Conservation (phyloP, 2,329 filamentous ascomycete species). For the Trichoderma polysporum region DNA sequence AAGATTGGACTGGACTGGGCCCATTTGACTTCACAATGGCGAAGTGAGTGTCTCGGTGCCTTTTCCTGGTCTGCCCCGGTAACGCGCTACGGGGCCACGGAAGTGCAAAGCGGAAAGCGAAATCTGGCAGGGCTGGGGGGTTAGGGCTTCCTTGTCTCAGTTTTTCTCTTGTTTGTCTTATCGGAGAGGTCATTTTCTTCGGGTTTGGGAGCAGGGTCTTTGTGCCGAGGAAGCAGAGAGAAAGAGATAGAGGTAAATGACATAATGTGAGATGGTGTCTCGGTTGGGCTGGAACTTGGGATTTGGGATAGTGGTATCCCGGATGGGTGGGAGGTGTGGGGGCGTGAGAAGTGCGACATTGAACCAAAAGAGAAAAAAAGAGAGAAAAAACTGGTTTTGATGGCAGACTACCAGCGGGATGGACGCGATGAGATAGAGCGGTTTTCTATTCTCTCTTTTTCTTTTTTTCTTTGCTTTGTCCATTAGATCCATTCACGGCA, state of each 20-base stretch:
- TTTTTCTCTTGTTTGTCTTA: not conserved
- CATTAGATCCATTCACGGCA: no score
- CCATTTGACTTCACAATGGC: not conserved
- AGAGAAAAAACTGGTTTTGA: not conserved
- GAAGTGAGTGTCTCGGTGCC: not conserved
- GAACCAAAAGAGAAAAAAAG: not conserved
- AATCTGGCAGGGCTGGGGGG: constrained; percentile 4
- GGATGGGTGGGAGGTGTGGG: constrained; percentile 10
- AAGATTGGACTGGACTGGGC: not conserved
- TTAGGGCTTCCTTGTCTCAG: not conserved
- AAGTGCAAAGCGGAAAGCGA: not conserved
- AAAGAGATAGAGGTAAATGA: not conserved
- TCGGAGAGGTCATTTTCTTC: not conserved
- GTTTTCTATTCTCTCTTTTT: not conserved
- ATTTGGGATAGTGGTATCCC: not conserved
- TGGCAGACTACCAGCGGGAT: no score
- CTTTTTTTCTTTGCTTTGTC: not conserved
- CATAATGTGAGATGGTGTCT: not conserved
- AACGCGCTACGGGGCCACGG: not conserved
- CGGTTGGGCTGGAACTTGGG: not conserved
- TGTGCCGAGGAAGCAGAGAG: not conserved
- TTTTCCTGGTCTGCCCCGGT: not conserved
- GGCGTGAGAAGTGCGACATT: not conserved
- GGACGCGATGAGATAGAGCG: no score
- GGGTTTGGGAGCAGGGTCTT: not conserved